Percentiles rank a stretch among this genome's conserved stretches.
Evolutionary conservation across 2,329 filamentous ascomycete species (phyloP).

Genomic region (Colletotrichum siamense): DNA sequence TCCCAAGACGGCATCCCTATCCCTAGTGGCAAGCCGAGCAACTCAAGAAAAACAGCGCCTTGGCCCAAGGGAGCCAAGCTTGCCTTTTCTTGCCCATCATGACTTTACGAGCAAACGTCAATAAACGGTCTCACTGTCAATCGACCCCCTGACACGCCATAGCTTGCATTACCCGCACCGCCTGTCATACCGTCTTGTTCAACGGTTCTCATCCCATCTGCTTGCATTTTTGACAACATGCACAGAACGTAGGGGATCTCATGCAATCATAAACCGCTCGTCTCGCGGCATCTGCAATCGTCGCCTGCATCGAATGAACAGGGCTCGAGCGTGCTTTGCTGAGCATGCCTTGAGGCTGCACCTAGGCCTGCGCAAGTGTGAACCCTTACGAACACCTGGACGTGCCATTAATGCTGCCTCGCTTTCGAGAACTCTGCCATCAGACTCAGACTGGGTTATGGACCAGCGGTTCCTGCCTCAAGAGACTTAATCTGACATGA

Average conservation of each 20-base stretch:
- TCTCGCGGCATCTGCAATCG: neutral
- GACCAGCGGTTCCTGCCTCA: neutral
- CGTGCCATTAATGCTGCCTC: neutral
- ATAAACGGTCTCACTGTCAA: neutral
- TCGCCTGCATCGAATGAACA: neutral
- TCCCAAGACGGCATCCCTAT: neutral
- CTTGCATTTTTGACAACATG: neutral
- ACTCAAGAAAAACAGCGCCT: neutral
- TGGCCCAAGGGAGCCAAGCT: neutral
- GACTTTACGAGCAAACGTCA: neutral
- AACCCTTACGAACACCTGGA: neutral
- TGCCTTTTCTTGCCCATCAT: neutral
- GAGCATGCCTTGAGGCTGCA: neutral
- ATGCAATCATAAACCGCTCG: neutral
- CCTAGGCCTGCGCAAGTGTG: accelerated
- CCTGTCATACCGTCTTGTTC: neutral
- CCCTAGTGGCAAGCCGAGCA: neutral
- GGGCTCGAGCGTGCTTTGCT: neutral
- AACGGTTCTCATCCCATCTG: neutral
- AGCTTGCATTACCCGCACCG: neutral
- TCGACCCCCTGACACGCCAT: neutral
- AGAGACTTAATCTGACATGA: neutral
- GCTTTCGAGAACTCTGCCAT: neutral
- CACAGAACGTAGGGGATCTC: neutral
- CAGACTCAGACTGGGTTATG: neutral